phyloP scores from a whole-genome alignment of 1,139 yeast genomes.

The Magnusiomyces magnusii region DNA sequence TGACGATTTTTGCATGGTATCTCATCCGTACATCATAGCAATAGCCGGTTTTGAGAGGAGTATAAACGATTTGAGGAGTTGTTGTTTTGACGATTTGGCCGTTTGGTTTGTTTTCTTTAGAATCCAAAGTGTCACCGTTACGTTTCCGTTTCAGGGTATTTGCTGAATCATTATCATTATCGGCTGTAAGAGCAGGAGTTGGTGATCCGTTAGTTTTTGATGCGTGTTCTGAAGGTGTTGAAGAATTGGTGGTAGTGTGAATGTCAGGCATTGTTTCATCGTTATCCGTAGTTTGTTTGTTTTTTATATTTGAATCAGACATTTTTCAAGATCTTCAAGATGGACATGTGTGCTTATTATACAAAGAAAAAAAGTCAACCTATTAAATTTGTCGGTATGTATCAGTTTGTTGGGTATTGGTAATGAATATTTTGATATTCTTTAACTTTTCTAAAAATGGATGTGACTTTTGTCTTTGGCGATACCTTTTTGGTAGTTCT shows the following conservation, averaged over 20 bases:
- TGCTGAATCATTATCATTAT: background rate
- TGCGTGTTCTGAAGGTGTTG: no score
- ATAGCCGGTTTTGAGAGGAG: constrained; percentile 80
- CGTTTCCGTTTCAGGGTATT: background rate
- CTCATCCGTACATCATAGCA: constrained; percentile 98
- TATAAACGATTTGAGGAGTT: constrained; percentile 50
- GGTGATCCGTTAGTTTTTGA: background rate
- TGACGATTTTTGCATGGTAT: constrained; percentile 90
- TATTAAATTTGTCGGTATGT: no score
- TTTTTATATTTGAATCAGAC: background rate
- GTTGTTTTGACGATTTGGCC: constrained; percentile 11
- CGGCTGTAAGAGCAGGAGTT: background rate
- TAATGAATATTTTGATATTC: no score
- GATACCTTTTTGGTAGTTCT: no score
- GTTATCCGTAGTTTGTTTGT: no score
- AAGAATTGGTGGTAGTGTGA: background rate
- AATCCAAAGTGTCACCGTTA: background rate
- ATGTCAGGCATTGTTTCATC: background rate
- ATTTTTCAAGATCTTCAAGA: no score
- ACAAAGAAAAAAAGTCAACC: no score
- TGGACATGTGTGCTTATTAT: no score
- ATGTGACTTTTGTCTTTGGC: no score
- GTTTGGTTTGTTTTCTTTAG: no score
- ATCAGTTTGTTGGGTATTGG: background rate
- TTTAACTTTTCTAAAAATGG: no score